These are phyloP conservation scores for Aspergillus ruber DNA, from an alignment of 2,329 filamentous ascomycete species.

Conservation along the genomic window DNA sequence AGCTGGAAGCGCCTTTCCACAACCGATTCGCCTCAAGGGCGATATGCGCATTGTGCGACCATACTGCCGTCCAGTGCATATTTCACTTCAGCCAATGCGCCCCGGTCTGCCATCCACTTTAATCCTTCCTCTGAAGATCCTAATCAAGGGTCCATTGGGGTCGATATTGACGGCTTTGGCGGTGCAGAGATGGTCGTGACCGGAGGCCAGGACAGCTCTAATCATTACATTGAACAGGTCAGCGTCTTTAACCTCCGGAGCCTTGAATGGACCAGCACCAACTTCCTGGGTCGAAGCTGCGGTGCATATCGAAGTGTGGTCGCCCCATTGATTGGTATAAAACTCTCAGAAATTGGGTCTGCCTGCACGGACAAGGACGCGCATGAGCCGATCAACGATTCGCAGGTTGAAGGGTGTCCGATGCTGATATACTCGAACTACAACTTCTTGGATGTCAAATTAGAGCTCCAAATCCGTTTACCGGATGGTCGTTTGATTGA, in stretches of 20 bases:
- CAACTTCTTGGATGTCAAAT: conserved; percentile 94
- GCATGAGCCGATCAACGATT: conserved; percentile 26
- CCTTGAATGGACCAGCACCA: conserved; percentile 90
- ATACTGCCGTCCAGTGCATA: conserved; percentile 81
- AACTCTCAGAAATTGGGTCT: conserved; percentile 39
- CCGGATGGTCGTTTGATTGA: conserved; percentile 79
- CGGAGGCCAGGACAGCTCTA: conserved; percentile 92
- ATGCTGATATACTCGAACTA: conserved; percentile 99
- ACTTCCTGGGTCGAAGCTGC: conserved; percentile 80
- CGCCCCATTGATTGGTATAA: conserved; percentile 59
- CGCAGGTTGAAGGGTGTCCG: conserved; percentile 43
- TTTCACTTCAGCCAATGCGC: conserved; percentile 78
- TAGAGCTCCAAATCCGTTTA: conserved; percentile 83
- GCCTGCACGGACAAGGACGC: conserved; percentile 33
- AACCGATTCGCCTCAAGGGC: conserved; percentile 77
- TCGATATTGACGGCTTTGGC: conserved; percentile 81
- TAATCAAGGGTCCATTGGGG: conserved; percentile 80
- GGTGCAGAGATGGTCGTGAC: conserved; percentile 97
- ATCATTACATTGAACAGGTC: conserved; percentile 98
- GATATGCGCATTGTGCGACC: conserved; percentile 93
- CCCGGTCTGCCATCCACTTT: conserved; percentile 79
- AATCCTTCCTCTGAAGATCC: conserved; percentile 77
- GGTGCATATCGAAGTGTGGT: conserved; percentile 95
- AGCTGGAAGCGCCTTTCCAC: conserved; percentile 81
- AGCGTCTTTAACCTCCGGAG: conserved; percentile 96